Evolutionary conservation across 1,139 yeast species (phyloP), one percentile per base, ranked within the genome.

Genomic region (Saccharomyces hybrid): DNA sequence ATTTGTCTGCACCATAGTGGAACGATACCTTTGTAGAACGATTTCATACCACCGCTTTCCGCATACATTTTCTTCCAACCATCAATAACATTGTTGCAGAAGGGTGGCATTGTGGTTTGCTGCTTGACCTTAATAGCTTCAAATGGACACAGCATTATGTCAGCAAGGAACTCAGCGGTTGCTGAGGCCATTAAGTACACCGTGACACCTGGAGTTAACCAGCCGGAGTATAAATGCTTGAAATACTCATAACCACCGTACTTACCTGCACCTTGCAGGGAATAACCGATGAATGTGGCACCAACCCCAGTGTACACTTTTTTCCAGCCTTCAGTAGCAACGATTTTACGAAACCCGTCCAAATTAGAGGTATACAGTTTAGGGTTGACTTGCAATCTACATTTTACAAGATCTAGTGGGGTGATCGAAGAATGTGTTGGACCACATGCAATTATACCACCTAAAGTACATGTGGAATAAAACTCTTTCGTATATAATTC

Each of bases 241-340:
- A 90, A 91, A 65, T 76, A 79, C 74, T 91, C 97, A 73, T 91
- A 91, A 73, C 89, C 85, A 49, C 98, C 97, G 73, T 90, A 91
- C 74, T 91, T 91, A 66, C 96, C 96, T 56, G 96, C 96, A 66
- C 98, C 97, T 75, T 91, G 98, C 65, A 89, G 75, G n/a, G 96
- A 84, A 74, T 91, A 91, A 48, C 97, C 97, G 59, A 90, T 78
- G 61, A 87, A 81, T 4, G 97, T 91, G 49, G 97, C 97, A 50
- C 96, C 95, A 62, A 88, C 69, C 64, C 97, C 97, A 20, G 95
- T 85, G 73, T 82, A 86, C 57, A 90, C 76, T 52, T 88, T 90
- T 56, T 81, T 82, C 50, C 76, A 52, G 44, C 98, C 97, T 69
- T 82, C 85, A 30, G 84, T 78, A 63, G 79, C 80, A 63, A 88